Evolutionary conservation across 2,329 filamentous ascomycete species (phyloP).

Genomic region (Mycosphaerella sp.): DNA sequence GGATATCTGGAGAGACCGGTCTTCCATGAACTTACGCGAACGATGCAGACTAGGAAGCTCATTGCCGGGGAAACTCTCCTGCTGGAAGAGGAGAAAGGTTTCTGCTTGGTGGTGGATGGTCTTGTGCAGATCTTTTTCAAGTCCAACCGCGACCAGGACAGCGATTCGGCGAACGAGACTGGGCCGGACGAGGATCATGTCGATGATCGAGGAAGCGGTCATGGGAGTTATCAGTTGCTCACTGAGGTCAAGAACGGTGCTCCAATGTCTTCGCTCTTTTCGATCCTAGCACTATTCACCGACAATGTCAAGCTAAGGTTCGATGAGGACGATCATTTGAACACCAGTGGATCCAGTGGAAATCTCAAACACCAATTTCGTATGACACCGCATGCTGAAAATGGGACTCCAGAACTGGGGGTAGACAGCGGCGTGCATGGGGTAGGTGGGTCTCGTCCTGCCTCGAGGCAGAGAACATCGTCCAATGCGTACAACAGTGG

Average conservation of each 20-base stretch:
- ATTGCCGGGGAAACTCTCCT: slow-evolving; percentile 94
- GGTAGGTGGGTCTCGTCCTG: slow-evolving; percentile 22
- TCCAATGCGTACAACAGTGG: slow-evolving; percentile 16
- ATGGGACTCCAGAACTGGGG: slow-evolving; percentile 25
- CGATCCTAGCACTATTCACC: slow-evolving; percentile 92
- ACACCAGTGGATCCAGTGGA: slow-evolving; percentile 19
- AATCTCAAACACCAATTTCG: slow-evolving; percentile 24
- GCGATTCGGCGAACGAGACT: slow-evolving; percentile 38
- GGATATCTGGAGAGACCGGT: slow-evolving; percentile 94
- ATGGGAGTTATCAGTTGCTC: slow-evolving; percentile 86
- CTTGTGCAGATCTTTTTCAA: slow-evolving; percentile 98
- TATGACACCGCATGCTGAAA: slow-evolving; percentile 21
- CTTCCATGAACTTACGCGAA: slow-evolving; percentile 93
- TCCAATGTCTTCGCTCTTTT: slow-evolving; percentile 97
- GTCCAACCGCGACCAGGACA: slow-evolving; percentile 55
- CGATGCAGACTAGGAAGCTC: slow-evolving; percentile 95
- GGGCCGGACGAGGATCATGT: slow-evolving; percentile 45
- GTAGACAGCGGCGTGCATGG: slow-evolving; percentile 24
- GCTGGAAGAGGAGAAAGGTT: slow-evolving; percentile 94
- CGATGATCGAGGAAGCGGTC: slow-evolving; percentile 61
- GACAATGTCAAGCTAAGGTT: slow-evolving; percentile 80
- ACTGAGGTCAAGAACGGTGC: slow-evolving; percentile 98
- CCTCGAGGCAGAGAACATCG: slow-evolving; percentile 25
- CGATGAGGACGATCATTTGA: slow-evolving; percentile 56
- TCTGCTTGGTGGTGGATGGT: slow-evolving; percentile 94